Base-by-base conservation (phyloP, 305 asterid species). In the Solanum hybrid region DNA sequence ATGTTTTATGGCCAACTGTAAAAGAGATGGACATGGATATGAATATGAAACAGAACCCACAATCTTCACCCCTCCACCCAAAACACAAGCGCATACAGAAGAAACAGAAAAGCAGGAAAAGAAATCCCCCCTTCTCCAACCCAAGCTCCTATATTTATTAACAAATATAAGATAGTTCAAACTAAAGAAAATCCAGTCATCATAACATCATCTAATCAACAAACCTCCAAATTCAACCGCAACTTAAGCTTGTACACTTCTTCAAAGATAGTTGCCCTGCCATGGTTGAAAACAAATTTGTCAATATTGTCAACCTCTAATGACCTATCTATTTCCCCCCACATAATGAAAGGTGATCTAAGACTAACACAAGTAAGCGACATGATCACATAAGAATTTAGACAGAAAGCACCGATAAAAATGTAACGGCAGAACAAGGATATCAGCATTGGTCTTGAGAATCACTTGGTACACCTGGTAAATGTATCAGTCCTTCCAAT, bases 181-280 rank as follows among this genome's bases (percentile, higher is more conserved):
- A 75, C 71, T 67, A 33, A 84, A 82, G 13, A 88, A 89, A 75
- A 88, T 39, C 24, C n/a, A 73, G 29, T 10, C 40, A 46, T 84
- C 29, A 84, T 84, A 84, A 84, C 87, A 84, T 46, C 74, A 46
- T 46, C 26, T n/a, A 79, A 90, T 89, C 67, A 82, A 87, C 28
- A 35, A 89, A 95, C 99, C 94, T 86, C 91, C 92, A 95, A 90
- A 67, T 95, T 95, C 90, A 95, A 91, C 92, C 91, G 93, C 51
- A 90, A 91, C 98, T 94, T 96, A 91, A 98, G 94, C 95, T 94
- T 94, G 94, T 89, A 91, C 86, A 95, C 91, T 92, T 95, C 99
- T 85, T 97, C 99, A 71, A 96, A 92, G 92, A 95, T 89, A 67
- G 95, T 91, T 85, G 89, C 90, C 92, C 98, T 96, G 95, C 31